Evolutionary conservation across 805 yeast genomes (phyloP).

Genomic region (Starmerella gropengiesseri): DNA sequence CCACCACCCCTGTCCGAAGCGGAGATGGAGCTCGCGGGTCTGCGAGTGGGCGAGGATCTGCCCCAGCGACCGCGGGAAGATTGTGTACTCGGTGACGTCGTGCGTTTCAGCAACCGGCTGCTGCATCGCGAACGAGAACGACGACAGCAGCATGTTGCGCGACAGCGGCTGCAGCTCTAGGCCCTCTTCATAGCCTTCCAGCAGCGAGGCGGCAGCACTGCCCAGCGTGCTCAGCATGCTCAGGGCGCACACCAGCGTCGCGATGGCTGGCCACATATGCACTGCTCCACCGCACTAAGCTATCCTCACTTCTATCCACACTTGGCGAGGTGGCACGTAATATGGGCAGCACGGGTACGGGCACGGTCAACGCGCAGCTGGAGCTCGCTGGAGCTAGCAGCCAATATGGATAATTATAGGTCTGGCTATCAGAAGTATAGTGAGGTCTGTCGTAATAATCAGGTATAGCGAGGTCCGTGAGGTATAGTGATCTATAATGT

Average conservation of each 20-base stretch:
- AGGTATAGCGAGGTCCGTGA: too few species aligned
- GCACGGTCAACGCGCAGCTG: too few species aligned
- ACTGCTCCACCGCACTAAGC: too few species aligned
- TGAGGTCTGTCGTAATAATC: too few species aligned
- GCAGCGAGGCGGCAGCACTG: background rate
- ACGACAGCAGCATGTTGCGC: slow-evolving; percentile 55
- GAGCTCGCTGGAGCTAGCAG: too few species aligned
- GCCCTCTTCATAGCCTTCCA: slow-evolving; percentile 41
- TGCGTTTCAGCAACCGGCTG: slow-evolving; percentile 8
- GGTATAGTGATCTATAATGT: background rate
- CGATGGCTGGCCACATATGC: background rate
- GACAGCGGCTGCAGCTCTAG: slow-evolving; percentile 60
- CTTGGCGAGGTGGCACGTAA: too few species aligned
- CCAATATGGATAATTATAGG: too few species aligned
- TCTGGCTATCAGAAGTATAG: too few species aligned
- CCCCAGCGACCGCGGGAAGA: slow-evolving; percentile 70
- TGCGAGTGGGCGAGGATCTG: slow-evolving; percentile 58
- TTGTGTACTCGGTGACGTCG: slow-evolving; percentile 25
- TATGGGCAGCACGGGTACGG: too few species aligned
- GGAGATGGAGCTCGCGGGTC: slow-evolving; percentile 64
- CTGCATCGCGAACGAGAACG: slow-evolving; percentile 47
- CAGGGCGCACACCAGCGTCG: background rate
- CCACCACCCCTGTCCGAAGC: slow-evolving; percentile 95
- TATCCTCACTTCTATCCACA: too few species aligned
- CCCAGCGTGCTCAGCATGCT: background rate